Base-by-base conservation (phyloP, 257 asterid genomes). In the Capsicum chinense region DNA sequence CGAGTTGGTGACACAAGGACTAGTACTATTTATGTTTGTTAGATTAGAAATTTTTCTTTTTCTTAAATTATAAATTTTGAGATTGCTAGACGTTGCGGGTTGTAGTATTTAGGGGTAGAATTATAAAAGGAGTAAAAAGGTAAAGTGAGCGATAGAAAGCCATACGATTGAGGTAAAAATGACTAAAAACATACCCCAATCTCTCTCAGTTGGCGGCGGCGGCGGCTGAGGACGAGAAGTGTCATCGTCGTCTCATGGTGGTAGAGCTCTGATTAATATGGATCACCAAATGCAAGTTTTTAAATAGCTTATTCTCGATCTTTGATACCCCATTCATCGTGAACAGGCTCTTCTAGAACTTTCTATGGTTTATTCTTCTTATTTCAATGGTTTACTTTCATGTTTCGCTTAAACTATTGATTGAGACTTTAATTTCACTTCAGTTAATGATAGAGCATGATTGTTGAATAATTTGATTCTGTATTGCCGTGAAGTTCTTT, bases 251-350 rank as follows among this genome's bases (percentile, higher is more conserved):
- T 48, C 83, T 1, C 47, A 88, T 33, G 80, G 88, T 21, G 88
- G 48, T 5, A 86, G 86, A 16, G 33, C 76, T 85, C 42, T 2
- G 42, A 4, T 4, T 39, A 39, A 39, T 39, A 92, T 89, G 86
- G 98, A 91, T 78, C 88, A 94, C 70, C 89, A 90, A 71, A 88
- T 93, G 93, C 96, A 92, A 87, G 88, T 95, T 42, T 92, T 94
- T 66, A 81, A 57, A 35, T 73, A 80, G 78, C 79, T 73, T 37
- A 85, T 86, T 54, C 69, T 86, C 60, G 83, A 88, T 80, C 88
- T 85, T 52, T 35, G 14, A 69, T 57, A 83, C 44, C 52, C 47
- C 9, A 33, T 76, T 16, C 86, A 7, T 44, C 81, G 42, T 26
- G 33, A 26, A 26, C 33, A 26, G 33, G 33, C 33, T 26, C 33